These are phyloP conservation scores for Aspergillus campestris DNA, from an alignment of 495 filamentous ascomycete genomes.

Conservation along the genomic window DNA sequence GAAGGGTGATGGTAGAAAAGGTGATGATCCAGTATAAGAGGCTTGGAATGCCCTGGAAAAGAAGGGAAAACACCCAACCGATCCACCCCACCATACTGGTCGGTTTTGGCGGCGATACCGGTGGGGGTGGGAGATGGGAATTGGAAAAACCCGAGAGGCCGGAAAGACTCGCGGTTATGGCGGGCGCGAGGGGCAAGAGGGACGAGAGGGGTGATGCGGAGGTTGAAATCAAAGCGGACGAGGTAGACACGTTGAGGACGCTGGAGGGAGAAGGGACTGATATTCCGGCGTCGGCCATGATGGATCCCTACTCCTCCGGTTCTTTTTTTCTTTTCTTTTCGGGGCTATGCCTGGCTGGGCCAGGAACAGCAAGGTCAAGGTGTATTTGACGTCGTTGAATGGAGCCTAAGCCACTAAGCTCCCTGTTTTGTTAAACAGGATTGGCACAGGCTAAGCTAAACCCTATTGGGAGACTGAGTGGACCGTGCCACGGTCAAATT, in stretches of 20 bases:
- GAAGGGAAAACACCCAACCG: conserved; percentile 32
- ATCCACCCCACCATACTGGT: conserved; percentile 40
- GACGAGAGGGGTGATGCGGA: conserved; percentile 1
- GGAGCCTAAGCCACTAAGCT: no score
- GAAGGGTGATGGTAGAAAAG: conserved; percentile 79
- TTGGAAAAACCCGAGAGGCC: conserved; percentile 14
- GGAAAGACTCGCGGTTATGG: conserved; percentile 14
- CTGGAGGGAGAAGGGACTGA: conserved; percentile 4
- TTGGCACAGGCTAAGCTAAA: no score
- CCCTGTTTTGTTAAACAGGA: no score
- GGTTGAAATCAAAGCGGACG: conserved; percentile 2
- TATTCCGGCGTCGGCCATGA: conserved; percentile 14
- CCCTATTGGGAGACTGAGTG: no score
- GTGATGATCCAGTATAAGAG: conserved; percentile 76
- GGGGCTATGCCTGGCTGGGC: not conserved
- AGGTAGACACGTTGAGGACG: conserved; percentile 6
- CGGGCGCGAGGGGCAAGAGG: conserved; percentile 13
- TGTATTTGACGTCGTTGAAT: no score
- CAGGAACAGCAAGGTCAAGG: no score
- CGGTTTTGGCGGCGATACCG: conserved; percentile 21
- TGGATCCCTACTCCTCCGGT: no score
- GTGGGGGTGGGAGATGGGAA: conserved; percentile 19
- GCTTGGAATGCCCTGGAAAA: conserved; percentile 53
- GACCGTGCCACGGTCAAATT: no score
- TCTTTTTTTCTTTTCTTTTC: not conserved